Conservation (phyloP, 1,284 basidiomycete species). For the Cerrena zonata region DNA sequence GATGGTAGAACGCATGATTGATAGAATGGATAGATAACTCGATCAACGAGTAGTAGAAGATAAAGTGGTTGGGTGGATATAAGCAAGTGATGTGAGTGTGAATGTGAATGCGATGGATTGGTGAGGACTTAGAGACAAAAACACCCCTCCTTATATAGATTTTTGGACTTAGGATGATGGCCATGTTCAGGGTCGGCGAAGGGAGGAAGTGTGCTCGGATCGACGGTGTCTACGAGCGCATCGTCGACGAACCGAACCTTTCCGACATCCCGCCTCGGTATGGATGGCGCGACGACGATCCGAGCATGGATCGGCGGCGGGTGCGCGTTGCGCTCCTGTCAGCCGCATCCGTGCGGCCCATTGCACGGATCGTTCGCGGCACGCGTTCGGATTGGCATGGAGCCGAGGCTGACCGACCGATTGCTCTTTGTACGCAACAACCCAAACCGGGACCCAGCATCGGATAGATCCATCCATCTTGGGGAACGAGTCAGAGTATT, state of each 20-base stretch:
- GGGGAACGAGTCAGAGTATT: too few relatives aligned
- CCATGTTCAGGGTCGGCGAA: not conserved
- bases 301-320: too few relatives aligned
- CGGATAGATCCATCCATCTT: too few relatives aligned
- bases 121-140: not conserved
- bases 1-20: conserved; percentile 2
- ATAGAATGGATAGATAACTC: not conserved
- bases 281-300: too few relatives aligned
- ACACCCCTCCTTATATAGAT: not conserved
- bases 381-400: too few relatives aligned
- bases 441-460: too few relatives aligned
- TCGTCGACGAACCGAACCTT: not conserved
- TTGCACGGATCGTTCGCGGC: too few relatives aligned
- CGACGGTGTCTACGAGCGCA: not conserved
- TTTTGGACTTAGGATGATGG: not conserved
- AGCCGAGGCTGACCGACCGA: too few relatives aligned
- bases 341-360: not conserved
- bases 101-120: too few relatives aligned
- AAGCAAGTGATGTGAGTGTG: not conserved
- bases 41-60: not conserved
- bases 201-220: not conserved
- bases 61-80: not conserved
- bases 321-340: too few relatives aligned
- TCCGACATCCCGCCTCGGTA: too few relatives aligned
- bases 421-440: too few relatives aligned